Conservation (phyloP, 192 early-diverging fungal species). For the Gryganskiella cystojenkinii region DNA sequence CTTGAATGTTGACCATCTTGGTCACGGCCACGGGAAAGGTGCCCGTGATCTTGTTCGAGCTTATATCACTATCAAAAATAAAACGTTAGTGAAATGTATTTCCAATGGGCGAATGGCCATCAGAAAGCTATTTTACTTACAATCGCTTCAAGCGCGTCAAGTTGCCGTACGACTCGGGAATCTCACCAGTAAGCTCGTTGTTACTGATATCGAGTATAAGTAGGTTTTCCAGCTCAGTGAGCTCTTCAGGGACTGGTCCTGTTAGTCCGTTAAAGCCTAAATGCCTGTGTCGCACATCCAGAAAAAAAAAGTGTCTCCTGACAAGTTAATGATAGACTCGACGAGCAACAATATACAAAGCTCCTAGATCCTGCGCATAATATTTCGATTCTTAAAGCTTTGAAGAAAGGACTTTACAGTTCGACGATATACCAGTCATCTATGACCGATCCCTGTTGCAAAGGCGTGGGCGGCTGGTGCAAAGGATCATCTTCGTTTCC, state of each 20-base stretch:
- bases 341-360: not conserved
- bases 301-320: not conserved
- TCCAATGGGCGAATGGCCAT: not conserved
- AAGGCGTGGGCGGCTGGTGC: not conserved
- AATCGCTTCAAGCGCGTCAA: conserved; percentile 15
- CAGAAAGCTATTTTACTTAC: not conserved
- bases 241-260: conserved; percentile 22
- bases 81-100: not conserved
- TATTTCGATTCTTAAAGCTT: too few species aligned
- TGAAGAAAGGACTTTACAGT: conserved; percentile 15
- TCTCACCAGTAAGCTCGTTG: conserved; percentile 28
- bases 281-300: conserved; percentile 8
- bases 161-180: conserved; percentile 34
- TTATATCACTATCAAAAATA: conserved; percentile 13
- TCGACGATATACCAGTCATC: conserved; percentile 45
- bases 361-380: too few species aligned
- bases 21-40: conserved; percentile 22
- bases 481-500: not conserved
- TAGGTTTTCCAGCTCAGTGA: conserved; percentile 16
- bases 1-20: conserved; percentile 30
- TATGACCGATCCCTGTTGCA: not conserved
- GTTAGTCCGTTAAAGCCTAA: conserved; percentile 28
- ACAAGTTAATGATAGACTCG: not conserved
- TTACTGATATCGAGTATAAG: conserved; percentile 35
- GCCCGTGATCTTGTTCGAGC: conserved; percentile 34